Evolutionary conservation across 495 filamentous ascomycete genomes (phyloP).

Genomic region (Lasiosphaeriaceae sp.): DNA sequence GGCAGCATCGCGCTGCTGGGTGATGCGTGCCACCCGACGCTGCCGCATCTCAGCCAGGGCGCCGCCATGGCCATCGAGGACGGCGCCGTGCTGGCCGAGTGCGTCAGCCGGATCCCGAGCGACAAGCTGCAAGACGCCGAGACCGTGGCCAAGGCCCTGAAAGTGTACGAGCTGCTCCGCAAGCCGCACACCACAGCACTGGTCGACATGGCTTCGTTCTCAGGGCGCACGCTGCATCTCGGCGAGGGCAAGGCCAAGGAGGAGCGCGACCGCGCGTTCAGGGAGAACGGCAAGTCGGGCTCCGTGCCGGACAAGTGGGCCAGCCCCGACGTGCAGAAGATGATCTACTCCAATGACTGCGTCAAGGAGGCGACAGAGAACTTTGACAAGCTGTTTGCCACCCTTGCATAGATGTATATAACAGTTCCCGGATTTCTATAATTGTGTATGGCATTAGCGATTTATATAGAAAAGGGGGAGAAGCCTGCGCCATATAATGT

Average conservation of each 20-base stretch:
- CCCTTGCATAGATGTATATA: constrained; percentile 13
- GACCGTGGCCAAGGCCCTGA: constrained; percentile 60
- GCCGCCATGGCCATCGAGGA: constrained; percentile 85
- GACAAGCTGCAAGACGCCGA: constrained; percentile 42
- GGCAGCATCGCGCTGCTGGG: constrained; percentile 66
- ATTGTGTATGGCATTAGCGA: no score
- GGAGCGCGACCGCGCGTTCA: constrained; percentile 70
- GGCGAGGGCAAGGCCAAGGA: constrained; percentile 72
- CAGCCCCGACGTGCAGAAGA: constrained; percentile 66
- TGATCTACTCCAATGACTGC: constrained; percentile 72
- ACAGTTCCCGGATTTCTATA: no score
- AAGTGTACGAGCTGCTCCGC: constrained; percentile 67
- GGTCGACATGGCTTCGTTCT: constrained; percentile 66
- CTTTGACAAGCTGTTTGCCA: constrained; percentile 57
- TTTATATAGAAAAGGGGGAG: no score
- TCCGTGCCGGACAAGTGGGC: constrained; percentile 77
- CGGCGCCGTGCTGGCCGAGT: constrained; percentile 65
- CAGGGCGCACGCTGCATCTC: constrained; percentile 65
- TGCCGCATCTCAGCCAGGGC: constrained; percentile 75
- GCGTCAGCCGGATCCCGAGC: constrained; percentile 52
- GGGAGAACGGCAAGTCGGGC: constrained; percentile 53
- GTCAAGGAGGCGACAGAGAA: constrained; percentile 55
- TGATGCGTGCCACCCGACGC: constrained; percentile 75
- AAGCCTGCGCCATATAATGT: no score
- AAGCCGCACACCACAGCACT: constrained; percentile 67